Evolutionary conservation across 179 eudicot species (phyloP), one percentile per base, ranked within the genome.

Genomic region (Nepenthes alata): DNA sequence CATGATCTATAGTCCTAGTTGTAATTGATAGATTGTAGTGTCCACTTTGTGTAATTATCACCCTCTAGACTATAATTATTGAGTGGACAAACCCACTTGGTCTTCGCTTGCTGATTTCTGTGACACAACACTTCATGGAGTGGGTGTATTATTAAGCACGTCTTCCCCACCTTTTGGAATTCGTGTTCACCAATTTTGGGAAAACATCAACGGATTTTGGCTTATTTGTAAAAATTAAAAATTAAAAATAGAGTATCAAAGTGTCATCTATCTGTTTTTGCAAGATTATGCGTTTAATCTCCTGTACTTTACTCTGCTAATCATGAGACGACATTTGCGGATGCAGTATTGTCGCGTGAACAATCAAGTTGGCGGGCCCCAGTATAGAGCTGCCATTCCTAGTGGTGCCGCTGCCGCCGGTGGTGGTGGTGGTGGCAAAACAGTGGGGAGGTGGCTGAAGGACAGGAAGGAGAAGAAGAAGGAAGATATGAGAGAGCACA

Each of bases 401-500:
- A 52, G 62, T 34, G 72, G 67, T 4, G 45, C 64, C 4, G 39
- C 73, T 35, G 70, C 74, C 0, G 64, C 77, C 2, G 66, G 72
- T 0, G 51, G n/a, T 62, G 64, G 75, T 0, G 73, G 70, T 25
- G 67, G 79, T 11, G 86, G 93, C 11, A 85, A 84, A 71, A 88
- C 97, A 0, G 95, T 91, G 25, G 97, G 97, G 47, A 74, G 97
- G 78, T 91, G 97, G 97, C 67, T 91, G 62, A 91, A 91, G 79
- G 96, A 91, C 47, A 61, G 96, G 58, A 79, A 72, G 35, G 97
- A 91, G 77, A 91, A 91, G 73, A 91, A 86, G 77, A 91, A 86
- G 72, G 97, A 91, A 74, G 97, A 88, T 45, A 79, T 82, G 0
- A 70, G 97, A 52, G 85, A 85, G 1, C 97, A 91, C 1, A 88